phyloP scores from a whole-genome alignment of 805 yeast species.

The Jamesozyma rosinii region DNA sequence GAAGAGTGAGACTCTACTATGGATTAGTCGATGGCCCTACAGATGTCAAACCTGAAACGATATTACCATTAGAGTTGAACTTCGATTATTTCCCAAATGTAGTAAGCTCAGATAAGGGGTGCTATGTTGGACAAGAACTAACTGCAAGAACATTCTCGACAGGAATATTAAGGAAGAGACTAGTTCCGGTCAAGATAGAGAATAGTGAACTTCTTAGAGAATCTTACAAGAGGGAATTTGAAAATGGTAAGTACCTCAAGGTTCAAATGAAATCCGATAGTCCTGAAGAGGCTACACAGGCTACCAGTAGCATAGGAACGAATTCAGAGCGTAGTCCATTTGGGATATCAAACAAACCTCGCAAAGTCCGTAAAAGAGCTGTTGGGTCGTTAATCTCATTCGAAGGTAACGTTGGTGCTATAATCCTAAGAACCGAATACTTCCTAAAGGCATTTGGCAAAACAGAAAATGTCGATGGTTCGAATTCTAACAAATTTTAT shows the following conservation, averaged over 20 bases:
- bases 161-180: constrained; percentile 74
- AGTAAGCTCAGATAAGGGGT: constrained; percentile 84
- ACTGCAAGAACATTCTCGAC: constrained; percentile 80
- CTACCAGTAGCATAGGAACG: neutral
- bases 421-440: constrained; percentile 45
- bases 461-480: constrained; percentile 6
- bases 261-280: constrained; percentile 5
- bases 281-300: neutral
- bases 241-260: constrained; percentile 7
- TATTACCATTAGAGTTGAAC: constrained; percentile 77
- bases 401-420: constrained; percentile 56
- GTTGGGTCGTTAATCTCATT: constrained; percentile 54
- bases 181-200: constrained; percentile 52
- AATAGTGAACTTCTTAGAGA: constrained; percentile 3
- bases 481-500: constrained; percentile 5
- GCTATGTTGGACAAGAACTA: constrained; percentile 93
- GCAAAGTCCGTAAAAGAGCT: constrained; percentile 34
- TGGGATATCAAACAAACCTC: constrained; percentile 15
- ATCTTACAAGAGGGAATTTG: neutral
- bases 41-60: constrained; percentile 39
- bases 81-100: constrained; percentile 64
- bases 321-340: constrained; percentile 34
- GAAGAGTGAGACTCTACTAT: constrained; percentile 36
- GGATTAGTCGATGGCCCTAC: constrained; percentile 49
- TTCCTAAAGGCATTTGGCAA: constrained; percentile 22